Conservation (phyloP, 2,329 filamentous ascomycete species). For the Didymosphaeria variabile region DNA sequence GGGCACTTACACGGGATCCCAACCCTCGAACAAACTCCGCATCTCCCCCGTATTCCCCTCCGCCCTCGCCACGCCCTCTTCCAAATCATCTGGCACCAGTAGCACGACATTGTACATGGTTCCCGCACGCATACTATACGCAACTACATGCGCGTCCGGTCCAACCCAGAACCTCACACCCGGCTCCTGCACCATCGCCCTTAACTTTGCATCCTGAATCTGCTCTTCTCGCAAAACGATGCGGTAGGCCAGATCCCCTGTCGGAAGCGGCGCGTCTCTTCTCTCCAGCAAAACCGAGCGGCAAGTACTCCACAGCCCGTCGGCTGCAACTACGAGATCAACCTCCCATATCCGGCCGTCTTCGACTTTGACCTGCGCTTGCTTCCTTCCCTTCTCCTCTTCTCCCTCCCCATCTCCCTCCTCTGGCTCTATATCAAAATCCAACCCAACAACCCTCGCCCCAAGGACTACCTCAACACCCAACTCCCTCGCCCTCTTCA, state of each 20-base stretch:
- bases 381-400: constrained; percentile 15
- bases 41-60: constrained; percentile 68
- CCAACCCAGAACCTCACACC: constrained; percentile 71
- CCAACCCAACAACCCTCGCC: constrained; percentile 57
- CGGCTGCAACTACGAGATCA: constrained; percentile 70
- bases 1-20: constrained; percentile 67
- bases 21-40: constrained; percentile 65
- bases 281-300: constrained; percentile 59
- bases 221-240: constrained; percentile 65
- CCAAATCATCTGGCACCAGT: constrained; percentile 70
- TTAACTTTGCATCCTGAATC: constrained; percentile 61
- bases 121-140: constrained; percentile 68
- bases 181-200: constrained; percentile 62
- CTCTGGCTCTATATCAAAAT: constrained; percentile 52
- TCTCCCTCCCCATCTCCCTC: neutral
- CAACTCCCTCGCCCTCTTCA: constrained; percentile 60
- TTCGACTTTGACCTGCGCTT: constrained; percentile 52
- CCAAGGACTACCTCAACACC: constrained; percentile 63
- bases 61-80: constrained; percentile 61
- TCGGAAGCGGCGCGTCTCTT: constrained; percentile 62
- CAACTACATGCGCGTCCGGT: constrained; percentile 67
- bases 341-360: constrained; percentile 54
- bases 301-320: constrained; percentile 70
- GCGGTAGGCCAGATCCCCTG: constrained; percentile 72
- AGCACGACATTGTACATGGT: constrained; percentile 72